phyloP scores from a whole-genome alignment of 78 protist genomes.

The Dictyostelium firmibasis region DNA sequence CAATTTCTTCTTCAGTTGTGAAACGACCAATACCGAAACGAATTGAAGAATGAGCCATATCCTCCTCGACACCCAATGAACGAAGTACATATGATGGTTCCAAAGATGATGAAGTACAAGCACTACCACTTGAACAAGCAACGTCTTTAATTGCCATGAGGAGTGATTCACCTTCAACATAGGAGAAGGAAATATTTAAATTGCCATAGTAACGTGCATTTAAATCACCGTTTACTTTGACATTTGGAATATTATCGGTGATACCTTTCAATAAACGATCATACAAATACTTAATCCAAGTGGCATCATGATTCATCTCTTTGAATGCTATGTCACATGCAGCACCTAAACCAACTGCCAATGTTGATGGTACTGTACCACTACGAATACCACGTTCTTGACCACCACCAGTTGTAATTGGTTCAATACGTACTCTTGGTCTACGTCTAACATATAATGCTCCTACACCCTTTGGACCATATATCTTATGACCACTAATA shows the following conservation, averaged over 20 bases:
- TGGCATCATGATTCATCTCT: slow-evolving; percentile 93
- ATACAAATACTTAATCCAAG: slow-evolving; percentile 79
- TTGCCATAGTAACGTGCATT: slow-evolving; percentile 90
- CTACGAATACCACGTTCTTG: slow-evolving; percentile 97
- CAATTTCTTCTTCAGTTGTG: slow-evolving; percentile 92
- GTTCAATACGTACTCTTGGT: slow-evolving; percentile 94
- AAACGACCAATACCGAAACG: slow-evolving; percentile 97
- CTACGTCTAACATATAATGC: slow-evolving; percentile 97
- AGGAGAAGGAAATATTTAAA: slow-evolving; percentile 97
- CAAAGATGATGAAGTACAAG: slow-evolving; percentile 98
- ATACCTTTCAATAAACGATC: slow-evolving; percentile 83
- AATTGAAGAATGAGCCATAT: slow-evolving; percentile 97
- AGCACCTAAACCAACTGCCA: slow-evolving; percentile 95
- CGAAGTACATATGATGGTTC: slow-evolving; percentile 99
- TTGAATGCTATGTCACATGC: slow-evolving; percentile 89
- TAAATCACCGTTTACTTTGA: slow-evolving; percentile 80
- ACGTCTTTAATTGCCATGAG: slow-evolving; percentile 96
- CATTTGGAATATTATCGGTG: slow-evolving; percentile 27
- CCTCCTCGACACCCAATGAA: slow-evolving; percentile 94
- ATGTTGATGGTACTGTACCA: slow-evolving; percentile 97
- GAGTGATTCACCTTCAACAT: slow-evolving; percentile 98
- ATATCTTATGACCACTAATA: slow-evolving; percentile 97
- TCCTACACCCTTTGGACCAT: slow-evolving; percentile 98
- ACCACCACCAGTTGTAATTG: slow-evolving; percentile 97
- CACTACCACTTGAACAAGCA: slow-evolving; percentile 95